phyloP scores from a whole-genome alignment of 257 asterid genomes.

The Salvia rosmarinus region DNA sequence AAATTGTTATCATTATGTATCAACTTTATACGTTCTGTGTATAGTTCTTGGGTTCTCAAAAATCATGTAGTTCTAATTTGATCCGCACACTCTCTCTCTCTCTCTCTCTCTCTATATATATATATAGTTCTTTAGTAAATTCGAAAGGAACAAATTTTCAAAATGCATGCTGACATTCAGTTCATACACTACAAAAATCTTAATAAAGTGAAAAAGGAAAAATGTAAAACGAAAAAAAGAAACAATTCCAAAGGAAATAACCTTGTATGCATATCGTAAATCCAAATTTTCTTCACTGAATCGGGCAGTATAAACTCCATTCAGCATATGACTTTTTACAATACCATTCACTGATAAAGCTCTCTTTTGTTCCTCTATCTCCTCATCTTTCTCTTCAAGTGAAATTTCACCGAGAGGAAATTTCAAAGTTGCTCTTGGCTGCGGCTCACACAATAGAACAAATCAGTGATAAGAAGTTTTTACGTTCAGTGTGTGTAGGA shows the following conservation, averaged over 20 bases:
- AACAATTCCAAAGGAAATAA: slow-evolving; percentile 36
- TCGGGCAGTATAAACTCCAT: slow-evolving; percentile 74
- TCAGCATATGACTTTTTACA: slow-evolving; percentile 53
- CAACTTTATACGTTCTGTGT: too few species aligned
- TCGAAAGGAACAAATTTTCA: background rate
- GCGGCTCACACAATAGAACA: slow-evolving; percentile 29
- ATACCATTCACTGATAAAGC: slow-evolving; percentile 61
- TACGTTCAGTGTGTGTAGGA: background rate
- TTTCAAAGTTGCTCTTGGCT: slow-evolving; percentile 87
- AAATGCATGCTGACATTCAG: background rate
- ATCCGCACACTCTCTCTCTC: too few species aligned
- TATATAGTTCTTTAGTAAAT: too few species aligned
- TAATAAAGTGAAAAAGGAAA: background rate
- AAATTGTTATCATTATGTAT: too few species aligned
- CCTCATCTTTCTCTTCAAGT: slow-evolving; percentile 59
- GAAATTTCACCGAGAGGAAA: slow-evolving; percentile 89
- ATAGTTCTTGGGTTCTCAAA: too few species aligned
- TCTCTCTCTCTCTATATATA: too few species aligned
- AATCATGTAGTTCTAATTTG: too few species aligned
- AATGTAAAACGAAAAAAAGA: background rate
- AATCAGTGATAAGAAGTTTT: background rate
- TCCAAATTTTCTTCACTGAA: slow-evolving; percentile 69
- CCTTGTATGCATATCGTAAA: slow-evolving; percentile 83
- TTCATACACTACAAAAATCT: background rate
- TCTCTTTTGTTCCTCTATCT: slow-evolving; percentile 60